These are phyloP conservation scores for Encephalitozoon hellem DNA, from an alignment of 371 early-diverging fungal genomes.

Conservation along the genomic window DNA sequence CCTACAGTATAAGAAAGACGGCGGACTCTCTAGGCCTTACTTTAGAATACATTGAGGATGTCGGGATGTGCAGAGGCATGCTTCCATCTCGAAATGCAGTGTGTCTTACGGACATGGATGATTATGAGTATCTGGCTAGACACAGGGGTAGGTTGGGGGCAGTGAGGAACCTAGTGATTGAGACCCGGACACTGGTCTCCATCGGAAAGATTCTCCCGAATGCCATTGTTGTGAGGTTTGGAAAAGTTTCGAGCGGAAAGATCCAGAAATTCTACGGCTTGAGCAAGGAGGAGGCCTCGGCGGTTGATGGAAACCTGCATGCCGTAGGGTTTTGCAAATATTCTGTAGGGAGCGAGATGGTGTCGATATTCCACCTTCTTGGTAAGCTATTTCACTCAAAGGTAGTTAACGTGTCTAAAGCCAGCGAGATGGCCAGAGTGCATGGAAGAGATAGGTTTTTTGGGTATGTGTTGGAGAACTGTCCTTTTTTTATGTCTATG, in stretches of 20 bases:
- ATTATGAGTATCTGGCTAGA: neutral
- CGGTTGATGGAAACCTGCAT: constrained; percentile 10
- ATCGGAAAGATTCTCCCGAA: neutral
- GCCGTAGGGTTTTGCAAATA: neutral
- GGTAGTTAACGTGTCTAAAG: neutral
- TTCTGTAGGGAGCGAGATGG: neutral
- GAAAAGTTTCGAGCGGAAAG: neutral
- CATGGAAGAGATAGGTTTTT: neutral
- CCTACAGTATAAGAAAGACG: neutral
- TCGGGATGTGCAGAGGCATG: neutral
- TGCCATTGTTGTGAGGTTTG: neutral
- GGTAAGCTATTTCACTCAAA: constrained; percentile 1
- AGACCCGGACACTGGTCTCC: constrained; percentile 5
- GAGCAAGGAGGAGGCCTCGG: neutral
- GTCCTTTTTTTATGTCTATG: neutral
- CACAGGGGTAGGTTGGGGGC: neutral
- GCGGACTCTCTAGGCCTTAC: neutral
- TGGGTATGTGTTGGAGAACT: neutral
- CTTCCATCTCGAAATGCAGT: neutral
- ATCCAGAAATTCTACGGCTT: neutral
- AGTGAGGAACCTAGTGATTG: constrained; percentile 21
- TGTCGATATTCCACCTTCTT: neutral
- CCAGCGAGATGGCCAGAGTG: neutral
- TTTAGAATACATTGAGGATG: constrained; percentile 12
- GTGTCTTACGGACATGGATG: constrained; percentile 16